Percentiles rank a stretch among this genome's conserved stretches.
Conservation (phyloP, 2,329 filamentous ascomycete species). For the Monosporascus sp. region DNA sequence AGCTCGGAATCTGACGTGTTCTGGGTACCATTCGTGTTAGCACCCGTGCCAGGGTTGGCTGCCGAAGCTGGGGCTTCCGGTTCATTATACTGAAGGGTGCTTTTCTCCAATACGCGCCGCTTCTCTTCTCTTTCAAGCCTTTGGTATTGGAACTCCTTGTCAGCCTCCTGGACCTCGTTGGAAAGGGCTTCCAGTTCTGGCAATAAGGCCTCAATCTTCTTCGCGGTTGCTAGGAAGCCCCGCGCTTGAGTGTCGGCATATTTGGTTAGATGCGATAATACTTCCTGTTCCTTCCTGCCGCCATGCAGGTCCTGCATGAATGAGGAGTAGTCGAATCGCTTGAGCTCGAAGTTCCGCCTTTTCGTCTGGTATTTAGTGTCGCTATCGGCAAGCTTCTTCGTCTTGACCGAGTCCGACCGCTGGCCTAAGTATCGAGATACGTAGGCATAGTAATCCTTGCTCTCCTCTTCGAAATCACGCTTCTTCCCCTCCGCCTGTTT, state of each 20-base stretch:
- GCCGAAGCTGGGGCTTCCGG: constrained; percentile 53
- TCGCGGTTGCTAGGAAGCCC: constrained; percentile 74
- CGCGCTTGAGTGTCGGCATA: constrained; percentile 88
- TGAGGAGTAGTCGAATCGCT: constrained; percentile 96
- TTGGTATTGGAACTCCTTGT: constrained; percentile 96
- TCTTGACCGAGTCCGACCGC: constrained; percentile 89
- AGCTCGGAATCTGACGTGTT: constrained; percentile 63
- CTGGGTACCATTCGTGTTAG: constrained; percentile 39
- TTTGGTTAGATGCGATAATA: constrained; percentile 87
- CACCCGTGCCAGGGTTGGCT: constrained; percentile 27
- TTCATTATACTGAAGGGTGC: constrained; percentile 67
- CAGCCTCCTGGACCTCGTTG: constrained; percentile 82
- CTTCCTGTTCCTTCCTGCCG: constrained; percentile 96
- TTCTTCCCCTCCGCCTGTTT: constrained; percentile 97
- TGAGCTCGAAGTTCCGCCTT: constrained; percentile 89
- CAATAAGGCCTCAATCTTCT: constrained; percentile 79
- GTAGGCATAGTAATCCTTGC: constrained; percentile 96
- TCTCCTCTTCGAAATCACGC: constrained; percentile 97
- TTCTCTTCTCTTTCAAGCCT: constrained; percentile 95
- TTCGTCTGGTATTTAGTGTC: constrained; percentile 96
- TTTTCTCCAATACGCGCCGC: constrained; percentile 82
- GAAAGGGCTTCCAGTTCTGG: constrained; percentile 87
- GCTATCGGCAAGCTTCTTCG: constrained; percentile 92
- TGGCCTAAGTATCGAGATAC: constrained; percentile 95
- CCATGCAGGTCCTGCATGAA: constrained; percentile 99